A percentile compares a stretch with the other conserved stretches of the same genome.
These are phyloP conservation scores for Thermoascus crustaceus DNA, from an alignment of 2,329 filamentous ascomycete genomes.

Conservation along the genomic window DNA sequence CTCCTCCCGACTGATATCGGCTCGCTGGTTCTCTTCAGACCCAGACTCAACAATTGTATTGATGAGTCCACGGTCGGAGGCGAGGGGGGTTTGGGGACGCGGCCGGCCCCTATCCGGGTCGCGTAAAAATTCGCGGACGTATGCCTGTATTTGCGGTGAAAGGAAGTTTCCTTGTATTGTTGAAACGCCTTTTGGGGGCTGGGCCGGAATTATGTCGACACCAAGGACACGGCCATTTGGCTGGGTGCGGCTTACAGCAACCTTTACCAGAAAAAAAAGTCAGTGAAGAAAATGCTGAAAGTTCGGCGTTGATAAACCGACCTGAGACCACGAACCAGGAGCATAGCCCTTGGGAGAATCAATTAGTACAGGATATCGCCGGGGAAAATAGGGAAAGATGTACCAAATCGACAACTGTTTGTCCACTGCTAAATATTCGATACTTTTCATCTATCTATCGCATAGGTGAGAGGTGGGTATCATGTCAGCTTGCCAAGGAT, in stretches of 20 bases:
- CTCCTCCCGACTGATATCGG: constrained; percentile 21
- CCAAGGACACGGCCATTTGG: constrained; percentile 76
- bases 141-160: constrained; percentile 60
- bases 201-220: constrained; percentile 87
- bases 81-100: too few species aligned
- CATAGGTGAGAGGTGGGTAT: constrained; percentile 7
- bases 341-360: constrained; percentile 33
- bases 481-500: background rate
- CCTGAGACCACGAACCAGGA: constrained; percentile 55
- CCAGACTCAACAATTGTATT: background rate
- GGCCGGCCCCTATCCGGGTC: constrained; percentile 53
- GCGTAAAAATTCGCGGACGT: constrained; percentile 68
- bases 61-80: constrained; percentile 14
- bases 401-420: constrained; percentile 86
- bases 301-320: constrained; percentile 14
- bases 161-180: constrained; percentile 94
- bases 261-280: constrained; percentile 42
- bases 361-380: constrained; percentile 4
- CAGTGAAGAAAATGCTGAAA: background rate
- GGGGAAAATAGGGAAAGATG: constrained; percentile 5
- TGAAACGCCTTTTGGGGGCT: constrained; percentile 84
- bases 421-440: constrained; percentile 65
- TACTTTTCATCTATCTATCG: constrained; percentile 72
- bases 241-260: constrained; percentile 69
- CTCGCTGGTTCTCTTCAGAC: constrained; percentile 8